phyloP scores from a whole-genome alignment of 192 early-diverging fungal species.

The Backusella luteola region DNA sequence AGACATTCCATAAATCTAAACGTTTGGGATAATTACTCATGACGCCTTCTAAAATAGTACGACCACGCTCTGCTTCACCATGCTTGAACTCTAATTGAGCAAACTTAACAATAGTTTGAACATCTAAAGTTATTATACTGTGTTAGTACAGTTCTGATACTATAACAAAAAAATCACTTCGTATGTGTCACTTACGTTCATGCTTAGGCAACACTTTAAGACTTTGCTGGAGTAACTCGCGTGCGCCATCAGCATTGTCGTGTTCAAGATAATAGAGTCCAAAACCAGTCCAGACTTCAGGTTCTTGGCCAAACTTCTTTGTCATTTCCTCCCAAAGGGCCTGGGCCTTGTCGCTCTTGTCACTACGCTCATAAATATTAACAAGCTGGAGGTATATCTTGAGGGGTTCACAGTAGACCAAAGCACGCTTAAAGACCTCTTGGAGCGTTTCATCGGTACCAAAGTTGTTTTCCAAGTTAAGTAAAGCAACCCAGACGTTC shows the following conservation, averaged over 20 bases:
- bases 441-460: constrained; percentile 79
- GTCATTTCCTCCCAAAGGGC: constrained; percentile 56
- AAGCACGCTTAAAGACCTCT: constrained; percentile 83
- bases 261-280: constrained; percentile 80
- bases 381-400: constrained; percentile 85
- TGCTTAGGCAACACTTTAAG: constrained; percentile 88
- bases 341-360: constrained; percentile 62
- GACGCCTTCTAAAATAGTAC: constrained; percentile 97
- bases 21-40: constrained; percentile 91
- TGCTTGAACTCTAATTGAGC: constrained; percentile 97
- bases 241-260: constrained; percentile 71
- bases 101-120: constrained; percentile 94
- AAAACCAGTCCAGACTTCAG: constrained; percentile 89
- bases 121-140: constrained; percentile 41
- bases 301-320: constrained; percentile 85
- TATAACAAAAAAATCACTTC: not conserved
- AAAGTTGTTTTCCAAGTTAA: constrained; percentile 96
- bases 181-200: constrained; percentile 65
- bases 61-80: constrained; percentile 94
- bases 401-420: constrained; percentile 86
- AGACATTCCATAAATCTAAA: constrained; percentile 95
- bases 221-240: constrained; percentile 76
- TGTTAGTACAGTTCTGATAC: constrained; percentile 11
- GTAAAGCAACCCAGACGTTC: constrained; percentile 96
- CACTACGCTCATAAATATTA: constrained; percentile 85